Conservation (phyloP, 208 protist species). For the Leishmania guyanensis region DNA sequence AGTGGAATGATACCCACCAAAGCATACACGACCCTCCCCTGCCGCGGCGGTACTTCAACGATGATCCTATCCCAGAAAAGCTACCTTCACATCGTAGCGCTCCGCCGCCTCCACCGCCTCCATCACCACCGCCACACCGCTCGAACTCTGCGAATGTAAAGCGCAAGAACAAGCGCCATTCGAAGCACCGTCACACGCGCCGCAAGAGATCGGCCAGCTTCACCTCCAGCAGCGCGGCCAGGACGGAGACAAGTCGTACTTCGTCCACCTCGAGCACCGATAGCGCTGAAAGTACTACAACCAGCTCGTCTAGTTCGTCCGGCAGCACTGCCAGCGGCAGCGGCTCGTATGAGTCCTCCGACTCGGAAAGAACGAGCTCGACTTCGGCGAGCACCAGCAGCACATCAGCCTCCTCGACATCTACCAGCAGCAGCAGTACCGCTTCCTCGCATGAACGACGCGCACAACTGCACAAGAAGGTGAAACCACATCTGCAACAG, state of each 20-base stretch:
- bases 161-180: background rate
- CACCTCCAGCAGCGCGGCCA: background rate
- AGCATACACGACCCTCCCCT: background rate
- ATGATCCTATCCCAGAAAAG: background rate
- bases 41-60: constrained; percentile 18
- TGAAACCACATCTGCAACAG: background rate
- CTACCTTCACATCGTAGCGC: constrained; percentile 3
- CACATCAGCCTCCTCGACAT: background rate
- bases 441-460: constrained; percentile 8
- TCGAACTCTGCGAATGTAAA: constrained; percentile 1
- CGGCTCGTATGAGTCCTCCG: constrained; percentile 4
- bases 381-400: constrained; percentile 15
- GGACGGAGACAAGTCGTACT: background rate
- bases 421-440: constrained; percentile 13
- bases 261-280: constrained; percentile 10
- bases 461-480: background rate
- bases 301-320: constrained; percentile 10
- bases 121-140: constrained; percentile 5
- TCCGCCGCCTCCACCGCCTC: constrained; percentile 15
- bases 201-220: background rate
- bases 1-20: constrained; percentile 17
- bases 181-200: background rate
- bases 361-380: constrained; percentile 6
- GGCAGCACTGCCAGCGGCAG: background rate
- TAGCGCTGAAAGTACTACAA: constrained; percentile 4